These are phyloP conservation scores for Tulasnella sp. DNA, from an alignment of 768 basidiomycete species.

Conservation along the genomic window DNA sequence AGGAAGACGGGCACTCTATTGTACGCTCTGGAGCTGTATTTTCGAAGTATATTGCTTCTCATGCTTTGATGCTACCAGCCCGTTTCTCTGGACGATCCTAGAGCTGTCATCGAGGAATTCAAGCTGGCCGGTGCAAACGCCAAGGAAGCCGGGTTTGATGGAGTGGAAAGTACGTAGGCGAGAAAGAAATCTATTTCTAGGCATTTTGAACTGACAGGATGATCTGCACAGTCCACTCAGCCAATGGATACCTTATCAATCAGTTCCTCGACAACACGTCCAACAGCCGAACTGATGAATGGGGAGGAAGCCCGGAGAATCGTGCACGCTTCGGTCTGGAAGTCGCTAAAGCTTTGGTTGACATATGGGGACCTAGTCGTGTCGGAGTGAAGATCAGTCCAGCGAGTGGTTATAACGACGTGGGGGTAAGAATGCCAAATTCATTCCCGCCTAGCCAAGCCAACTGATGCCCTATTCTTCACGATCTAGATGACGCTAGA, in stretches of 20 bases:
- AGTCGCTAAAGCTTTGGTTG: slow-evolving; percentile 36
- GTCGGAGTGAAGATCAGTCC: slow-evolving; percentile 48
- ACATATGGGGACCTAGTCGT: slow-evolving; percentile 44
- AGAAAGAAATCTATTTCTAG: background rate
- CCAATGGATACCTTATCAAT: slow-evolving; percentile 39
- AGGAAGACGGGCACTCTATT: slow-evolving; percentile 1
- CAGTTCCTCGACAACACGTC: slow-evolving; percentile 39
- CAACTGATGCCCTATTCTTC: background rate
- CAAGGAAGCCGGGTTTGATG: slow-evolving; percentile 54
- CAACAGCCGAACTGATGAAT: slow-evolving; percentile 43
- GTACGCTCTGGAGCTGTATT: background rate
- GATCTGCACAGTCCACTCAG: slow-evolving; percentile 31
- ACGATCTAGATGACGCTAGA: no score
- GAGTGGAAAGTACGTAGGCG: slow-evolving; percentile 44
- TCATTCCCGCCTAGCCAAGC: slow-evolving; percentile 19
- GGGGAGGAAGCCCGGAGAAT: slow-evolving; percentile 46
- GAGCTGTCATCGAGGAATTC: slow-evolving; percentile 40
- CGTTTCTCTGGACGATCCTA: slow-evolving; percentile 42
- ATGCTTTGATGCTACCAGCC: slow-evolving; percentile 30
- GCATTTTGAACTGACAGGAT: background rate
- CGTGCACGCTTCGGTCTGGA: slow-evolving; percentile 42
- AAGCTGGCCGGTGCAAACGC: slow-evolving; percentile 47
- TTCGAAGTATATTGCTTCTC: background rate
- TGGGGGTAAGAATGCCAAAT: slow-evolving; percentile 32
- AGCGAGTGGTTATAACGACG: slow-evolving; percentile 45